These are phyloP conservation scores for Russula vinacea DNA, from an alignment of 768 basidiomycete genomes.

Conservation along the genomic window DNA sequence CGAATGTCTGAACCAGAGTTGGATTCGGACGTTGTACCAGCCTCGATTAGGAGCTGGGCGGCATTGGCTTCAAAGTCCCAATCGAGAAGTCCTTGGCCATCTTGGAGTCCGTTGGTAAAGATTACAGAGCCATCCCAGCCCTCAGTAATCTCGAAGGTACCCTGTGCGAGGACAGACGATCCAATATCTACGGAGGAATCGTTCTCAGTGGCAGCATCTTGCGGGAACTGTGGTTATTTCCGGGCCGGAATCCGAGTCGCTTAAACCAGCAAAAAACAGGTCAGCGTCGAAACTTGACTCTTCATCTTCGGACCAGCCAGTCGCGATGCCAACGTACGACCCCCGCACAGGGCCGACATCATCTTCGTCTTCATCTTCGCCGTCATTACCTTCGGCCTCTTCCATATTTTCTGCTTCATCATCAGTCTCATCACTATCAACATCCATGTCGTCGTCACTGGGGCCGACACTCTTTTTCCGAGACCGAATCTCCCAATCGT, in stretches of 20 bases:
- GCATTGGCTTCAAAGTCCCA: slow-evolving; percentile 68
- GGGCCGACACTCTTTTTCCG: slow-evolving; percentile 29
- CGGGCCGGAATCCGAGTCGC: slow-evolving; percentile 46
- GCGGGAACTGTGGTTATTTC: slow-evolving; percentile 37
- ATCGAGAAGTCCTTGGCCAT: slow-evolving; percentile 60
- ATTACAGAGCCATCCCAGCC: slow-evolving; percentile 74
- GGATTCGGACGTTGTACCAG: slow-evolving; percentile 47
- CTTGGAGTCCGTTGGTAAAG: slow-evolving; percentile 61
- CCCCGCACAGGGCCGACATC: slow-evolving; percentile 35
- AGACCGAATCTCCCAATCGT: slow-evolving; percentile 29
- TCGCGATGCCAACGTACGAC: slow-evolving; percentile 61
- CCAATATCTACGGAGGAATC: slow-evolving; percentile 28
- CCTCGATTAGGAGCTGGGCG: slow-evolving; percentile 46
- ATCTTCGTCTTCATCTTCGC: slow-evolving; percentile 36
- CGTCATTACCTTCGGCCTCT: slow-evolving; percentile 52
- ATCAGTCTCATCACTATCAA: slow-evolving; percentile 54
- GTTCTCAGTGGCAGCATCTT: slow-evolving; percentile 39
- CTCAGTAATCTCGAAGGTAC: slow-evolving; percentile 60
- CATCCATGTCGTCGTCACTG: slow-evolving; percentile 63
- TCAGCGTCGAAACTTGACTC: slow-evolving; percentile 82
- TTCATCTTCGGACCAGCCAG: slow-evolving; percentile 76
- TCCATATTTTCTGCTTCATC: slow-evolving; percentile 54
- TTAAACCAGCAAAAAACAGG: slow-evolving; percentile 77
- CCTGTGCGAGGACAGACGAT: slow-evolving; percentile 20
- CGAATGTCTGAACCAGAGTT: slow-evolving; percentile 42